Base-by-base conservation (phyloP, 495 filamentous ascomycete genomes). In the Cercophora samala region DNA sequence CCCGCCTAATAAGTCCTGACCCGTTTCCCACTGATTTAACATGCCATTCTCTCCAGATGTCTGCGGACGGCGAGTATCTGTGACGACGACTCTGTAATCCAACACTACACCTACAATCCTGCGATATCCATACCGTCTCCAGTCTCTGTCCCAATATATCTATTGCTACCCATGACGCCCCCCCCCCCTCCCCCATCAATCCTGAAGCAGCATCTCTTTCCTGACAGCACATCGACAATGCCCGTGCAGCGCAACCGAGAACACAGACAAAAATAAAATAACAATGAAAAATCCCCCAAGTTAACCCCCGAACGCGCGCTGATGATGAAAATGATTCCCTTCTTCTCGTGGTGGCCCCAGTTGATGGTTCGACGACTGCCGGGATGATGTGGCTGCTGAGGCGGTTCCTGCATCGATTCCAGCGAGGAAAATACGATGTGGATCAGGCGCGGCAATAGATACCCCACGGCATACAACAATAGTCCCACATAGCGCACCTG, bases 191-290 rank as follows among this genome's bases (percentile, higher is more conserved):
- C n/a, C n/a, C 37, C 37, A 46, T 46, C 37, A 9, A 46, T 46
- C 37, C 37, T 26, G 32, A 59, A 64, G 42, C 53, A 58, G 21
- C 15, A 69, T 13, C 37, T 9, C 37, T 46, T 46, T 46, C 37
- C 37, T 46, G 37, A 46, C 37, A 46, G 37, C 13, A 46, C 37
- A 46, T 46, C 9, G 13, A 69, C 62, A 55, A 66, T 69, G 67
- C 70, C 64, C 37, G 29, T 55, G 60, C 24, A 21, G 68, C 65
- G 54, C 65, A 64, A 37, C 58, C 65, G 21, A 53, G 1, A 46
- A 64, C 32, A 37, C n/a, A 63, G 55, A 64, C 25, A 60, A 65
- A 46, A 46, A 46, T 46, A 18, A 46, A 46, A 18, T 46, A 46
- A 46, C 37, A 46, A 46, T 46, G 37, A 46, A 18, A 46, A 46